Conservation (phyloP, 257 asterid genomes). For the Petunia axillaris region DNA sequence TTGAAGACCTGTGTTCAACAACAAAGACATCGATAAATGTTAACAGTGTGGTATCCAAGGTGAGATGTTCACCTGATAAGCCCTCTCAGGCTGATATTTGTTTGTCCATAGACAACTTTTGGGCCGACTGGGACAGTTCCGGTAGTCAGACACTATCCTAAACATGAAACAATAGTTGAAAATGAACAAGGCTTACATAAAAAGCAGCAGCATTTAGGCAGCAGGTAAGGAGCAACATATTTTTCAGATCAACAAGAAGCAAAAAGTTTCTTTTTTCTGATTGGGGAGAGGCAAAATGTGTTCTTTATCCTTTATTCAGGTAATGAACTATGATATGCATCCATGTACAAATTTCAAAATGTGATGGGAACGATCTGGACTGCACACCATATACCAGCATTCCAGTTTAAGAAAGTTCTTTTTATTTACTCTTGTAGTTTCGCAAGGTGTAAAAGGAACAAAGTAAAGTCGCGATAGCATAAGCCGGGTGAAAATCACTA, state of each 20-base stretch:
- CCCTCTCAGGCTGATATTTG: constrained; percentile 82
- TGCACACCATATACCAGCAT: constrained; percentile 6
- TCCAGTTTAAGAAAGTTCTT: not conserved
- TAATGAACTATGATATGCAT: constrained; percentile 3
- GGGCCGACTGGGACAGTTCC: constrained; percentile 44
- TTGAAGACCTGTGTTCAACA: constrained; percentile 14
- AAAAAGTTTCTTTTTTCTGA: not conserved
- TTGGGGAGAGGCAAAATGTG: not conserved
- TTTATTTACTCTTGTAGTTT: not conserved
- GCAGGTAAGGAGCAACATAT: constrained; percentile 20
- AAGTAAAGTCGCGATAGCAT: not conserved
- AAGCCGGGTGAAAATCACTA: not conserved
- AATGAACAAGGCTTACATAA: constrained; percentile 21
- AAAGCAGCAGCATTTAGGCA: constrained; percentile 1
- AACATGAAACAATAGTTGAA: constrained; percentile 2
- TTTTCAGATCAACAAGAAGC: constrained; percentile 19
- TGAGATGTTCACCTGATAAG: constrained; percentile 64
- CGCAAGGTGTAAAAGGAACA: not conserved
- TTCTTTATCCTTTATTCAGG: not conserved
- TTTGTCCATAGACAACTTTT: constrained; percentile 86
- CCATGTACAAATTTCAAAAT: not conserved
- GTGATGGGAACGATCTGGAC: not conserved
- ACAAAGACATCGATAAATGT: constrained; percentile 12
- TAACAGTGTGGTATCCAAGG: constrained; percentile 20
- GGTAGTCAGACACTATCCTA: constrained; percentile 61